These are phyloP conservation scores for Leucocoprinus leucothites DNA, from an alignment of 768 basidiomycete genomes.

Conservation along the genomic window DNA sequence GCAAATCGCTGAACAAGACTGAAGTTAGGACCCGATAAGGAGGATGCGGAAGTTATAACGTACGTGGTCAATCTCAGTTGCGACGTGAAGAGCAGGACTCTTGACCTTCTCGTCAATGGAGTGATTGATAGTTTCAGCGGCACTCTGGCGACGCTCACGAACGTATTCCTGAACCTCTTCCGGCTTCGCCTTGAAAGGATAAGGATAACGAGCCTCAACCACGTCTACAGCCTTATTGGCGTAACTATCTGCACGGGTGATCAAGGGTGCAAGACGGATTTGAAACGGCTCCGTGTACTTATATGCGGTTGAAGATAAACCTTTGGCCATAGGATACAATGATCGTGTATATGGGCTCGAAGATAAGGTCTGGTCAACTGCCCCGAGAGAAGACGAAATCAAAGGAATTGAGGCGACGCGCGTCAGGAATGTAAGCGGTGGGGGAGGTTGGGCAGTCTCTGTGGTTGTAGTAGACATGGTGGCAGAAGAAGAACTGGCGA, in stretches of 20 bases:
- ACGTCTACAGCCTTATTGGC: conserved; percentile 76
- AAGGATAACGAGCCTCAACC: conserved; percentile 71
- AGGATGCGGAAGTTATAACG: conserved; percentile 20
- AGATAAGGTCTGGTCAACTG: conserved; percentile 57
- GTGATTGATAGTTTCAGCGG: conserved; percentile 41
- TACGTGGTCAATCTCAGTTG: conserved; percentile 72
- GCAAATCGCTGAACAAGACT: conserved; percentile 49
- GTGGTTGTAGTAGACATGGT: conserved; percentile 24
- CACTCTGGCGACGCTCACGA: conserved; percentile 52
- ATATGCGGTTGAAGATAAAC: conserved; percentile 55
- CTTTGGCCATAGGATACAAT: conserved; percentile 65
- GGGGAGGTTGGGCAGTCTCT: conserved; percentile 28
- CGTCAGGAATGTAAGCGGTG: conserved; percentile 58
- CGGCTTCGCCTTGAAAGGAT: conserved; percentile 70
- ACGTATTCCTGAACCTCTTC: conserved; percentile 66
- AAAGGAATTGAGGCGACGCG: conserved; percentile 76
- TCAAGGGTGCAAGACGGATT: conserved; percentile 59
- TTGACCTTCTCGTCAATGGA: conserved; percentile 56
- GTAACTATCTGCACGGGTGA: conserved; percentile 57
- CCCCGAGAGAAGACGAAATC: conserved; percentile 59
- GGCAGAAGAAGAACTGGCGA: background rate
- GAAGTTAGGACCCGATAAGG: conserved; percentile 14
- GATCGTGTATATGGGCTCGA: conserved; percentile 59
- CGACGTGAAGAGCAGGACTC: conserved; percentile 59
- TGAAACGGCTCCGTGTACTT: conserved; percentile 66